These are phyloP conservation scores for Clitopilus passeckerianus DNA, from an alignment of 768 basidiomycete species.

Conservation along the genomic window DNA sequence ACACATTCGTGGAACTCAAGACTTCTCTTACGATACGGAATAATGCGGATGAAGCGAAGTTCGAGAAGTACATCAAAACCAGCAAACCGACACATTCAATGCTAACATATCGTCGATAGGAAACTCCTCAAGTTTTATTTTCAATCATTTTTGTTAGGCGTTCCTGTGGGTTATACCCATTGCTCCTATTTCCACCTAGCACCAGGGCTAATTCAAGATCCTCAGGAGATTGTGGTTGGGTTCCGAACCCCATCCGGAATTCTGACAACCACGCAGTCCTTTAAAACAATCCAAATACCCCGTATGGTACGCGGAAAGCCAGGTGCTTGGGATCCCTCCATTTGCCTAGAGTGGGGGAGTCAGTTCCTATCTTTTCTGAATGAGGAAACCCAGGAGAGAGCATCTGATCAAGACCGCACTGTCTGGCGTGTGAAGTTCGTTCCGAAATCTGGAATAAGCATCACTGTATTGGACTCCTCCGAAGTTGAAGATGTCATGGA, in stretches of 20 bases:
- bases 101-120: conserved; percentile 30
- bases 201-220: neutral
- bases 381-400: conserved; percentile 20
- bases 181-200: neutral
- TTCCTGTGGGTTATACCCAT: conserved; percentile 56
- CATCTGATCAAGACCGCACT: conserved; percentile 16
- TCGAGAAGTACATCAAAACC: conserved; percentile 61
- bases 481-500: conserved; percentile 54
- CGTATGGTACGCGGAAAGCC: conserved; percentile 71
- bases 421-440: conserved; percentile 73
- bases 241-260: conserved; percentile 79
- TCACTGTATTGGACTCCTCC: conserved; percentile 39
- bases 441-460: conserved; percentile 53
- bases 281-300: conserved; percentile 78
- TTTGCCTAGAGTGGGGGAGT: conserved; percentile 75
- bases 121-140: conserved; percentile 92
- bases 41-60: conserved; percentile 58
- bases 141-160: conserved; percentile 87
- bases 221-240: conserved; percentile 79
- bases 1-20: conserved; percentile 82
- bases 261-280: conserved; percentile 59
- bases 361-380: conserved; percentile 54
- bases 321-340: conserved; percentile 69
- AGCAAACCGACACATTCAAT: neutral
- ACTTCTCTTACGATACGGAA: conserved; percentile 73